These are phyloP conservation scores for Phytophthora colocasiae DNA, from an alignment of 352 stramenopile species.

Conservation along the genomic window DNA sequence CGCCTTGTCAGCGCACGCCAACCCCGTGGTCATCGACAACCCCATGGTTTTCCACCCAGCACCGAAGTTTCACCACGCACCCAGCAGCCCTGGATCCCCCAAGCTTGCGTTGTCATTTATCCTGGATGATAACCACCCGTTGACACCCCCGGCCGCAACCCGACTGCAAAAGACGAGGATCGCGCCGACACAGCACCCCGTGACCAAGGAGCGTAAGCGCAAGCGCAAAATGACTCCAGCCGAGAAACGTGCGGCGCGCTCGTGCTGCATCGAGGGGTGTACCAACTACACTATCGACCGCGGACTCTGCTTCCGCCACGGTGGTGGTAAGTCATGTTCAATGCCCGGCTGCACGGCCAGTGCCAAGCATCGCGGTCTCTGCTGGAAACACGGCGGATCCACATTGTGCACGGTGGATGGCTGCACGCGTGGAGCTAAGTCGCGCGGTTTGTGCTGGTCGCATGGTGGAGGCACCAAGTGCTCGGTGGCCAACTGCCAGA, in stretches of 20 bases:
- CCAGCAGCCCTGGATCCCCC: slow-evolving; percentile 3
- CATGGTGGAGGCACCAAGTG: slow-evolving; percentile 86
- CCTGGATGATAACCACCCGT: slow-evolving; percentile 26
- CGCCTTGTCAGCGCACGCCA: slow-evolving; percentile 8
- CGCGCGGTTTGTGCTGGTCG: slow-evolving; percentile 81
- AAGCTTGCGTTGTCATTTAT: slow-evolving; percentile 39
- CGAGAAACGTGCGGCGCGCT: slow-evolving; percentile 45
- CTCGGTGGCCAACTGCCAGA: slow-evolving; percentile 41
- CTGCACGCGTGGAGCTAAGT: slow-evolving; percentile 76
- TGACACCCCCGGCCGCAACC: slow-evolving; percentile 9
- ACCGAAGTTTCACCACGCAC: slow-evolving; percentile 3
- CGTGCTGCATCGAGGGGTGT: slow-evolving; percentile 54
- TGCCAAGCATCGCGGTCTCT: slow-evolving; percentile 57
- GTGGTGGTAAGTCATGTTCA: slow-evolving; percentile 59
- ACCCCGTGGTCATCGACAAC: slow-evolving; percentile 2
- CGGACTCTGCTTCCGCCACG: slow-evolving; percentile 50
- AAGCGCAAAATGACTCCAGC: slow-evolving; percentile 10
- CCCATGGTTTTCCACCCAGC: slow-evolving; percentile 18
- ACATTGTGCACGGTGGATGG: slow-evolving; percentile 61
- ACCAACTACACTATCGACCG: slow-evolving; percentile 62
- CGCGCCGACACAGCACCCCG: slow-evolving; percentile 6
- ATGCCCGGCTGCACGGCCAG: slow-evolving; percentile 52
- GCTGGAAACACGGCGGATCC: slow-evolving; percentile 38
- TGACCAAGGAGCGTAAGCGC: slow-evolving; percentile 16
- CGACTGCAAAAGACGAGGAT: slow-evolving; percentile 5